Percentiles rank a stretch among this genome's conserved stretches.
These are phyloP conservation scores for Syzygium oleosum DNA, from an alignment of 345 rosid genomes.

Conservation along the genomic window DNA sequence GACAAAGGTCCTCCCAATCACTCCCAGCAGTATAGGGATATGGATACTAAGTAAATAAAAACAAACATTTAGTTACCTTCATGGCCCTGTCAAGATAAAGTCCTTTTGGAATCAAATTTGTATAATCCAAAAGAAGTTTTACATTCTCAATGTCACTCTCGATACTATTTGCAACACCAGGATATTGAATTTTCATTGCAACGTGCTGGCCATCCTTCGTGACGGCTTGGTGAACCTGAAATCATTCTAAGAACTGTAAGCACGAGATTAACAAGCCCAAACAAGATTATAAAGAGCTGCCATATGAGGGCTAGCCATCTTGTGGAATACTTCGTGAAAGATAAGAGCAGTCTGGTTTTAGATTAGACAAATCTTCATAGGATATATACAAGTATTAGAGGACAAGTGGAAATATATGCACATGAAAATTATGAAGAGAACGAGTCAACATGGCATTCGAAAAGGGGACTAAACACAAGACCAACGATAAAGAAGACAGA, in stretches of 20 bases:
- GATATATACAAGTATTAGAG: background rate
- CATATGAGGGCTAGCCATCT: background rate
- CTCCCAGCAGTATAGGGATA: background rate
- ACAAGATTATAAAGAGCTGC: background rate
- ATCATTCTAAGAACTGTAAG: constrained; percentile 5
- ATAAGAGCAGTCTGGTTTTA: background rate
- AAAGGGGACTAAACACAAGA: background rate
- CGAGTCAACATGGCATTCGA: background rate
- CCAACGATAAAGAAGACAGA: background rate
- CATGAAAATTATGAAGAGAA: background rate
- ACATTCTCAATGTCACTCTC: constrained; percentile 96
- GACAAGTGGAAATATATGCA: background rate
- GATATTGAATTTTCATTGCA: constrained; percentile 98
- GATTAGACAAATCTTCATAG: background rate
- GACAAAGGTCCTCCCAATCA: background rate
- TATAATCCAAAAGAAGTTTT: constrained; percentile 67
- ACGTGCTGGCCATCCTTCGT: constrained; percentile 64
- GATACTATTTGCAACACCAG: constrained; percentile 95
- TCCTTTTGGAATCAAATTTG: constrained; percentile 89
- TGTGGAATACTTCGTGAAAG: background rate
- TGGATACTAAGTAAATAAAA: background rate
- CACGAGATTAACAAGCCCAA: background rate
- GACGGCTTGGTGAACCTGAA: constrained; percentile 87
- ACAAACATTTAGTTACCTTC: constrained; percentile 39
- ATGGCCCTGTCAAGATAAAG: constrained; percentile 89